Conservation (phyloP, 2,329 filamentous ascomycete species). For the Colletotrichum orchidophilum region DNA sequence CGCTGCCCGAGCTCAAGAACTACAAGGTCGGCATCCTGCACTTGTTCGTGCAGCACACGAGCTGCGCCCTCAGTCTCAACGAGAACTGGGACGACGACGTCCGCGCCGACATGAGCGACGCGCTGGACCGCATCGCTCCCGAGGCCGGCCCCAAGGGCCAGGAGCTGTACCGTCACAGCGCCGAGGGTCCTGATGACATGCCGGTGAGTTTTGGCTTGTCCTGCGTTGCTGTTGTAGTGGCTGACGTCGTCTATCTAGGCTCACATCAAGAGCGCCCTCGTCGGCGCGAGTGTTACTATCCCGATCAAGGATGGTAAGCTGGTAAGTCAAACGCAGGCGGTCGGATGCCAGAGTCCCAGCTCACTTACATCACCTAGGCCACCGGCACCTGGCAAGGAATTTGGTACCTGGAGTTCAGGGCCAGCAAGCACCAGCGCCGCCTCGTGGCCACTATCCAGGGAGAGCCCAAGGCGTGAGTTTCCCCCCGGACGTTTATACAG, state of each 20-base stretch:
- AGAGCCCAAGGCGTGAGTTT: conserved; percentile 63
- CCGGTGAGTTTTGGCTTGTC: conserved; percentile 63
- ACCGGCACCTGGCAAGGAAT: conserved; percentile 86
- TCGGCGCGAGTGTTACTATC: conserved; percentile 89
- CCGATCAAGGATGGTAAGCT: conserved; percentile 89
- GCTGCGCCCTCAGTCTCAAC: conserved; percentile 88
- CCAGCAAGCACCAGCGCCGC: conserved; percentile 77
- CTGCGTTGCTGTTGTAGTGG: neutral
- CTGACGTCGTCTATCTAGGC: conserved; percentile 64
- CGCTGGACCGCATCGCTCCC: conserved; percentile 88
- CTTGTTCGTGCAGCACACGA: conserved; percentile 95
- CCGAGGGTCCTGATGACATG: conserved; percentile 94
- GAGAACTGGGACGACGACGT: conserved; percentile 92
- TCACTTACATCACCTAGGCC: conserved; percentile 47
- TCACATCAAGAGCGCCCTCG: conserved; percentile 90
- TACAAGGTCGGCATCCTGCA: conserved; percentile 90
- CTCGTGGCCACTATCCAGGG: conserved; percentile 96
- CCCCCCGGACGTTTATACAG: neutral
- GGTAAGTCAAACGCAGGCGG: conserved; percentile 50
- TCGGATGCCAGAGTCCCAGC: neutral
- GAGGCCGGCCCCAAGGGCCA: conserved; percentile 76
- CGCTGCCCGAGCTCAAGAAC: conserved; percentile 80
- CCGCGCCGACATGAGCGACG: conserved; percentile 92
- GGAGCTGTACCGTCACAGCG: conserved; percentile 84
- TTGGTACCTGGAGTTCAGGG: conserved; percentile 93